Conservation (phyloP, 225 moss, liverwort and hornwort genomes). For the Pseudisothecium myosuroides region DNA sequence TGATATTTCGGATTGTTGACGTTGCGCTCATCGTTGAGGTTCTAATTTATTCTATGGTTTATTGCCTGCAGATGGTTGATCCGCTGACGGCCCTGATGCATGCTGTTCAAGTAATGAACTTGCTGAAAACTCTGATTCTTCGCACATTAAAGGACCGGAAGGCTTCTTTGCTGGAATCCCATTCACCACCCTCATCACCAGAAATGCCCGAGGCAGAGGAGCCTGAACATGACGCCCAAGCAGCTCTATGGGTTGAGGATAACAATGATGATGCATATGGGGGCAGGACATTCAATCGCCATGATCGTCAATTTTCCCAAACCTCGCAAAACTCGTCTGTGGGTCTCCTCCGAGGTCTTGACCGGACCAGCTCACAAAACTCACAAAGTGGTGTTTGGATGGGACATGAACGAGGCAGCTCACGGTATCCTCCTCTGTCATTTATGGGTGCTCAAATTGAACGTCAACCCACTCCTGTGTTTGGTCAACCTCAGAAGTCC, state of each 20-base stretch:
- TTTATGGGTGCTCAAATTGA: constrained; percentile 18
- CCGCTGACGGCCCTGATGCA: constrained; percentile 96
- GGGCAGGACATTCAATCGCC: constrained; percentile 9
- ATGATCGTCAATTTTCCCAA: constrained; percentile 50
- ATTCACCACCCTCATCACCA: constrained; percentile 68
- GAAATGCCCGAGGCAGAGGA: constrained; percentile 64
- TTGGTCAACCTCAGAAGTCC: constrained; percentile 20
- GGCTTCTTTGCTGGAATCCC: constrained; percentile 62
- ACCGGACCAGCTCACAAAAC: constrained; percentile 43
- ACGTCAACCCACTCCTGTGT: constrained; percentile 20
- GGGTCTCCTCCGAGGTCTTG: constrained; percentile 42
- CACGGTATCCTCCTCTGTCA: constrained; percentile 6
- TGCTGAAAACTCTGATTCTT: constrained; percentile 77
- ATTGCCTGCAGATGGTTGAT: constrained; percentile 72
- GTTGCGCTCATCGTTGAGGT: neutral
- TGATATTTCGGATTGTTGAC: neutral
- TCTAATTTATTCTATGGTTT: neutral
- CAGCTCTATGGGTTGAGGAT: constrained; percentile 26
- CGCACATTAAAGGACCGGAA: constrained; percentile 77
- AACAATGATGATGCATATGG: neutral
- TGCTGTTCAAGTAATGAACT: constrained; percentile 98
- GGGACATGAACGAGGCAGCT: constrained; percentile 44
- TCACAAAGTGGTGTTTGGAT: constrained; percentile 53
- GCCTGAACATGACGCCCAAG: constrained; percentile 56
- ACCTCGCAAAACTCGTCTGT: constrained; percentile 32